Evolutionary conservation across 2,329 filamentous ascomycete genomes (phyloP).

Genomic region (Colletotrichum chlorophyti): DNA sequence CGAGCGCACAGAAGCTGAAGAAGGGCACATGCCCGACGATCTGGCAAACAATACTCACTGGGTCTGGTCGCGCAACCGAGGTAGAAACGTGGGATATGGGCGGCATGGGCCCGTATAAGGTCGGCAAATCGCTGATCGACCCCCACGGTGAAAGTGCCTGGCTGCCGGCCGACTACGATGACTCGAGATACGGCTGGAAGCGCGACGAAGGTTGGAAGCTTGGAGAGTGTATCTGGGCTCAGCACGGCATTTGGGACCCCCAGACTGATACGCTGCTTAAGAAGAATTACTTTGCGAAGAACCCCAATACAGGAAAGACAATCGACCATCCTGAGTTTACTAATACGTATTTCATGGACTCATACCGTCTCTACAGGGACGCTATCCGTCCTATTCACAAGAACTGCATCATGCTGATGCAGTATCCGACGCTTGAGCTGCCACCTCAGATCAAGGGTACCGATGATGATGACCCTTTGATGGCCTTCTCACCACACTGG

Average conservation of each 20-base stretch:
- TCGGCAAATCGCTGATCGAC: conserved; percentile 82
- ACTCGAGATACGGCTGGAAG: conserved; percentile 88
- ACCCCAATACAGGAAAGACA: conserved; percentile 74
- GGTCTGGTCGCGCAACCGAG: conserved; percentile 90
- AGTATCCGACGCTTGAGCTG: conserved; percentile 90
- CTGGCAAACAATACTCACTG: conserved; percentile 91
- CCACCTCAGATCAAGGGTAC: conserved; percentile 89
- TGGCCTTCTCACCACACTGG: conserved; percentile 94
- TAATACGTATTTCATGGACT: conserved; percentile 88
- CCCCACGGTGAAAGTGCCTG: conserved; percentile 86
- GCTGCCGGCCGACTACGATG: conserved; percentile 83
- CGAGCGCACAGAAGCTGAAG: conserved; percentile 86
- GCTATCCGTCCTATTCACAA: conserved; percentile 79
- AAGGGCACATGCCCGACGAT: conserved; percentile 93
- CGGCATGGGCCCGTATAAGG: conserved; percentile 89
- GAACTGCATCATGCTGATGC: conserved; percentile 85
- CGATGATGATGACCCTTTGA: conserved; percentile 83
- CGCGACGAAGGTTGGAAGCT: conserved; percentile 88
- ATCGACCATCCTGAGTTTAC: conserved; percentile 88
- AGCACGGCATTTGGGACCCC: conserved; percentile 95
- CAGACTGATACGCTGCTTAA: conserved; percentile 76
- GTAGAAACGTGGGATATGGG: conserved; percentile 94
- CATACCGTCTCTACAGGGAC: conserved; percentile 79
- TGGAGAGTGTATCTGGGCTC: conserved; percentile 96
- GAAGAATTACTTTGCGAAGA: conserved; percentile 87